These are phyloP conservation scores for Didymella pinodella DNA, from an alignment of 2,329 filamentous ascomycete genomes.

Conservation along the genomic window DNA sequence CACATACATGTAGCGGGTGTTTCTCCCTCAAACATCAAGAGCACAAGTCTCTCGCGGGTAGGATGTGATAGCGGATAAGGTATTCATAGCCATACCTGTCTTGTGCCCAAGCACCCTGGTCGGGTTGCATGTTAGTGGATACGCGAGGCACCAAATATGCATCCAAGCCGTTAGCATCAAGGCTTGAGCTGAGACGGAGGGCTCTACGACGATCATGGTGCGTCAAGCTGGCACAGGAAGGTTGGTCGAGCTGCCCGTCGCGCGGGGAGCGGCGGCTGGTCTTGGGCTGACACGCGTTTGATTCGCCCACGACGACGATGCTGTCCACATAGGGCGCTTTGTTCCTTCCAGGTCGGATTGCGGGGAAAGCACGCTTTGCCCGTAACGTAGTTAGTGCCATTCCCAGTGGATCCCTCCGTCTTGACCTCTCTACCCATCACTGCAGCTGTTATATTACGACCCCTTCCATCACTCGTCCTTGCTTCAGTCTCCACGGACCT, in stretches of 20 bases:
- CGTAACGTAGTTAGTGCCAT: slow-evolving; percentile 5
- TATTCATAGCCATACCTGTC: slow-evolving; percentile 15
- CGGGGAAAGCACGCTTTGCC: slow-evolving; percentile 45
- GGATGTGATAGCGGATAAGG: not conserved
- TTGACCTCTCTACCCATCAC: slow-evolving; percentile 19
- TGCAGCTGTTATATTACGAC: slow-evolving; percentile 37
- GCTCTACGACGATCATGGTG: slow-evolving; percentile 31
- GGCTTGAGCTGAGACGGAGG: slow-evolving; percentile 29
- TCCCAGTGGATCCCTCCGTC: slow-evolving; percentile 13
- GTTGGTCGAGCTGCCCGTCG: slow-evolving; percentile 30
- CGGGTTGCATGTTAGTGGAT: slow-evolving; percentile 18
- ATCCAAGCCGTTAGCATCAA: slow-evolving; percentile 26
- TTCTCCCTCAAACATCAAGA: not conserved
- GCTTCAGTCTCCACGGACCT: slow-evolving; percentile 14
- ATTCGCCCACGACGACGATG: slow-evolving; percentile 11
- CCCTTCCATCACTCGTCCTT: slow-evolving; percentile 28
- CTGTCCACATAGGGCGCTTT: slow-evolving; percentile 36
- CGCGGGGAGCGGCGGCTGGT: slow-evolving; percentile 24
- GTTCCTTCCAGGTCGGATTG: slow-evolving; percentile 40
- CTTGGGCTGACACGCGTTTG: slow-evolving; percentile 5
- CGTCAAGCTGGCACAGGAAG: slow-evolving; percentile 28
- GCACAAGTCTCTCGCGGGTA: not conserved
- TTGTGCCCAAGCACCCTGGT: slow-evolving; percentile 18
- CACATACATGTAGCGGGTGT: slow-evolving; percentile 17
- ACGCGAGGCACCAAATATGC: slow-evolving; percentile 23